Base-by-base conservation (phyloP, 2,329 filamentous ascomycete genomes). In the Leptographium lundbergii region DNA sequence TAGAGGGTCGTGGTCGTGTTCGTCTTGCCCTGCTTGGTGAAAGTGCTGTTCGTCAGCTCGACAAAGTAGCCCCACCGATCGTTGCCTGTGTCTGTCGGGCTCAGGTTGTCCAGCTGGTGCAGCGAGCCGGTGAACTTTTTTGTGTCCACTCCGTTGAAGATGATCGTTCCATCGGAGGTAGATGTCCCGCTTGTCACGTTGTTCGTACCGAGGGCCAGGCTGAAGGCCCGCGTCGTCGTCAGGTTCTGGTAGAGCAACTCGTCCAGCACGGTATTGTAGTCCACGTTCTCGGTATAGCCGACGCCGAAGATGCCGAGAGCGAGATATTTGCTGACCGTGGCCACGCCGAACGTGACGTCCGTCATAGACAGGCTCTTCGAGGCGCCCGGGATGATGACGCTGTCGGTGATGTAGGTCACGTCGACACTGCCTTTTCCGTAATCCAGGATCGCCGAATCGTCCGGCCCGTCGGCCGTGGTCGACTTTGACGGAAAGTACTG, bases 271-370 rank as follows among this genome's bases (percentile, higher is more conserved):
- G 75, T 78, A 61, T 69, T 69, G 66, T 79, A 79, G 11, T 65
- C 64, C 14, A 71, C 71, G 58, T 60, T 61, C 57, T 24, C 60
- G 52, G 58, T 73, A 74, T 87, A 87, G 36, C 88, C 87, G 51
- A 91, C 83, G 36, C 88, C 88, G 22, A 91, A 71, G 51, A 91
- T 88, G 36, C 75, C 75, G 14, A 75, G 69, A 56, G 74, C 74
- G 58, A 77, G 72, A 61, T 77, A 72, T 22, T 68, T 59, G 6
- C 71, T 74, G 14, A 66, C 65, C 32, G 75, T 76, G 7, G 82
- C 83, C 36, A 85, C 77, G 60, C 83, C 84, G 59, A 87, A 84
- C 63, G 81, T 77, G 58, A 85, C 74, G 24, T 73, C 67, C 24
- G 73, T 66, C 29, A 82, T 67, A 25, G 73, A 74, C 14, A 72